Base-by-base conservation (phyloP, 73 alveolate genomes). In the Tetrahymena malaccensis region DNA sequence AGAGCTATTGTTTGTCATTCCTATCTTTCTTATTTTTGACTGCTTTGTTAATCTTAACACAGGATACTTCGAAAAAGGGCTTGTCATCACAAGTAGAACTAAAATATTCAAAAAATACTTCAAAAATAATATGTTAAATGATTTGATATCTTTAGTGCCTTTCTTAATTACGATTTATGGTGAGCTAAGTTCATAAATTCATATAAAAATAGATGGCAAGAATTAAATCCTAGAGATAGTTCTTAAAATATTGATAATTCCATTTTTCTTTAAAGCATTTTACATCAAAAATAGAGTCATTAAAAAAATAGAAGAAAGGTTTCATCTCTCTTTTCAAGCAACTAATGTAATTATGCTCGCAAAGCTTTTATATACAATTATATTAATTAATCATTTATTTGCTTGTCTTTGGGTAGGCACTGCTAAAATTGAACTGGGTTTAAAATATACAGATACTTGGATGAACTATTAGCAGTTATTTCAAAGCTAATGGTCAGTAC, bases 361-460 rank as follows among this genome's bases (percentile, higher is more conserved):
- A 10, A 43, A 93, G 95, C 70, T 95, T 25, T 55, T 95, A 19
- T 43, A 55, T 50, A 95, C 95, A 10, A 35, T 95, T 21, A 34
- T 95, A 33, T 43, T 89, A 85, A 95, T 95, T 44, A 34, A 85
- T 50, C 96, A 95, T 50, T 35, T 95, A 15, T 95, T 95, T 44
- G 93, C 95, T 95, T 95, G 96, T 40, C 84, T 95, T 31, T 95
- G 96, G 96, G 93, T 95, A 44, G 58, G 38, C 19, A 85, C 89
- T 10, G 55, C 94, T 94, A 9, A 84, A 34, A 43, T 85, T 89
- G 93, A 56, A 19, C 1, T 31, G 8, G 94, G 95, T 4, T 56
- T 43, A 35, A 95, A 95, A 43, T 85, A 58, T 22, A 13, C 58
- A 7, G 58, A 44, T 15, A 58, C 94, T 21, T 95, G 96, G 96